A percentile compares a stretch with the other conserved stretches of the same genome.
These are phyloP conservation scores for Saitozyma sp. DNA, from an alignment of 768 basidiomycete genomes.

Conservation along the genomic window DNA sequence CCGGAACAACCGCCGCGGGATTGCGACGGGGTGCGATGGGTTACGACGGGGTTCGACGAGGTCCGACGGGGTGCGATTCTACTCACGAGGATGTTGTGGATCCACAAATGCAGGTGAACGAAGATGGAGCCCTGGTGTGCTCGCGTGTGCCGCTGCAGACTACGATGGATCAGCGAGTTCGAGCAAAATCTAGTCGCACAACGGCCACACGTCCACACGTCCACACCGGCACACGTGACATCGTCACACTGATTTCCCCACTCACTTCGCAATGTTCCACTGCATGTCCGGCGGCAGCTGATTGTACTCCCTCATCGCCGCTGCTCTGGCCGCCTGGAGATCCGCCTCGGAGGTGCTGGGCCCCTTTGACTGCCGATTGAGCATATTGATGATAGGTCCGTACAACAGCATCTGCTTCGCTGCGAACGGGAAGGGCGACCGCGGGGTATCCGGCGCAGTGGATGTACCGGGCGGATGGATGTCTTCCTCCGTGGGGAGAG, in stretches of 20 bases:
- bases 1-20: neutral
- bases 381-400: constrained; percentile 30
- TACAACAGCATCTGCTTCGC: constrained; percentile 31
- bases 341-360: constrained; percentile 1
- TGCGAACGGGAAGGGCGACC: constrained; percentile 27
- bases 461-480: constrained; percentile 1
- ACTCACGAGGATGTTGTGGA: neutral
- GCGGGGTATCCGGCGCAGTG: neutral
- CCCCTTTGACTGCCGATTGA: constrained; percentile 13
- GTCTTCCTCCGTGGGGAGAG: constrained; percentile 19
- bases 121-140: neutral
- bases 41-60: too few species aligned
- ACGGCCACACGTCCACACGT: neutral
- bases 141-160: constrained; percentile 16
- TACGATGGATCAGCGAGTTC: constrained; percentile 6
- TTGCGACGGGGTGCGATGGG: neutral
- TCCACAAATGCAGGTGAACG: neutral
- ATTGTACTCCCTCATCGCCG: constrained; percentile 25
- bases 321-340: constrained; percentile 3
- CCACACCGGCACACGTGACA: neutral
- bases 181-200: neutral
- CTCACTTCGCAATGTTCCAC: constrained; percentile 39
- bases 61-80: too few species aligned
- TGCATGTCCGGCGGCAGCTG: constrained; percentile 27
- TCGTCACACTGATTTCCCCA: neutral